Conservation (phyloP, 768 basidiomycete genomes). For the Tephrocybe rancida region DNA sequence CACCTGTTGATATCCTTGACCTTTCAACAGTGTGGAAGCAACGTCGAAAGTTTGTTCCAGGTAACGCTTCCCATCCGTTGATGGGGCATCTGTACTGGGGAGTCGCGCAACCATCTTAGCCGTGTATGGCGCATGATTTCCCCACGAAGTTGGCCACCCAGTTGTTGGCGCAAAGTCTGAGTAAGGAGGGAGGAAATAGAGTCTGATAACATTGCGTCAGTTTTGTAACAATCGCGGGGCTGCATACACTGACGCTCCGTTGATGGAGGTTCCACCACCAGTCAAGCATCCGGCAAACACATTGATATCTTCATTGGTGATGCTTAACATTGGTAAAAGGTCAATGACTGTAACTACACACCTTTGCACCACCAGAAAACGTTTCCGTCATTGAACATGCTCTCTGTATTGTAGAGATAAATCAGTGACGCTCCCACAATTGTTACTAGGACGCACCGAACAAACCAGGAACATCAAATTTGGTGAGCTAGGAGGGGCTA, state of each 20-base stretch:
- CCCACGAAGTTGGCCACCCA: conserved; percentile 62
- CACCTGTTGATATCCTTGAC: conserved; percentile 52
- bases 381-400: conserved; percentile 61
- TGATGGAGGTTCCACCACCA: conserved; percentile 65
- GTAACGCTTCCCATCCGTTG: conserved; percentile 61
- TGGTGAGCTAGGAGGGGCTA: conserved; percentile 47
- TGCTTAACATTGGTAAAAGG: neutral
- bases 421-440: neutral
- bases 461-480: conserved; percentile 66
- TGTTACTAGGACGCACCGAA: conserved; percentile 35
- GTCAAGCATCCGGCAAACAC: conserved; percentile 66
- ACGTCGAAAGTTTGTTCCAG: conserved; percentile 52
- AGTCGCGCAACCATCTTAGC: conserved; percentile 49
- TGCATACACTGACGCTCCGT: conserved; percentile 54
- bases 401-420: conserved; percentile 34
- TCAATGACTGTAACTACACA: conserved; percentile 12
- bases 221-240: neutral
- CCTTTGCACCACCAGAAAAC: conserved; percentile 70
- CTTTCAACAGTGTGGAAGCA: conserved; percentile 41
- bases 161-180: conserved; percentile 49
- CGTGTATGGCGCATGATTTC: conserved; percentile 52
- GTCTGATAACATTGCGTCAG: conserved; percentile 18
- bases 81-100: conserved; percentile 59
- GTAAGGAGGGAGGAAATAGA: conserved; percentile 57
- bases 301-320: conserved; percentile 43